Conservation (phyloP, 2,329 filamentous ascomycete genomes). For the Venturia asperata region DNA sequence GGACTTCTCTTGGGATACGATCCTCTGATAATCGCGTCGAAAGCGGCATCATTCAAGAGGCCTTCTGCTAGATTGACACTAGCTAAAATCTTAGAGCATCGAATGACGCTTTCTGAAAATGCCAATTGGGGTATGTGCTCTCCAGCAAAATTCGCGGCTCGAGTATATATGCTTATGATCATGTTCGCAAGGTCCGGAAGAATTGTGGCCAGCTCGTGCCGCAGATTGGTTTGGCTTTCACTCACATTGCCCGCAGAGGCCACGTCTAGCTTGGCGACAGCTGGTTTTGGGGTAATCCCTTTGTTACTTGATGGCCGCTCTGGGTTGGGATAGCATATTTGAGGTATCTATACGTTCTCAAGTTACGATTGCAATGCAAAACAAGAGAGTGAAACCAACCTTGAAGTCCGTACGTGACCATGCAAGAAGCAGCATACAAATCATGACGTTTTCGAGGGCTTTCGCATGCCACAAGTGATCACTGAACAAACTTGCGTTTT, state of each 20-base stretch:
- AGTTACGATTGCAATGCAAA: background rate
- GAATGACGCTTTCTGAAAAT: conserved; percentile 64
- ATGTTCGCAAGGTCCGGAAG: conserved; percentile 69
- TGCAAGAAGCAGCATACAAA: conserved; percentile 74
- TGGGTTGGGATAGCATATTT: conserved; percentile 44
- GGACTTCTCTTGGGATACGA: conserved; percentile 34
- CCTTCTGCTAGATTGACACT: conserved; percentile 61
- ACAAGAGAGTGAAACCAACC: conserved; percentile 35
- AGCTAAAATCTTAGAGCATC: conserved; percentile 64
- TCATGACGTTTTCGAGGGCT: conserved; percentile 77
- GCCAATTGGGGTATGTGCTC: conserved; percentile 66
- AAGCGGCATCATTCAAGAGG: conserved; percentile 50
- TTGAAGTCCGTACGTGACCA: conserved; percentile 81
- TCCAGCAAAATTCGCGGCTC: conserved; percentile 54
- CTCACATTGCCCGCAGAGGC: conserved; percentile 21
- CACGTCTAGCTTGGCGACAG: background rate
- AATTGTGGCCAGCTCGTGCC: conserved; percentile 47
- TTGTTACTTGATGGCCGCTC: conserved; percentile 41
- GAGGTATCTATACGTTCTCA: conserved; percentile 39
- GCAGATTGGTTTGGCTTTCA: conserved; percentile 21
- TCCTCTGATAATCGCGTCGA: conserved; percentile 40
- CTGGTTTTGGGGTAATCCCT: conserved; percentile 9
- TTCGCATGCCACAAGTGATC: conserved; percentile 98
- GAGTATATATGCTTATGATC: conserved; percentile 65
- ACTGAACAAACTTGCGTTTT: conserved; percentile 67